Conservation (phyloP, 805 yeast genomes). For the Yamadazyma sp. region DNA sequence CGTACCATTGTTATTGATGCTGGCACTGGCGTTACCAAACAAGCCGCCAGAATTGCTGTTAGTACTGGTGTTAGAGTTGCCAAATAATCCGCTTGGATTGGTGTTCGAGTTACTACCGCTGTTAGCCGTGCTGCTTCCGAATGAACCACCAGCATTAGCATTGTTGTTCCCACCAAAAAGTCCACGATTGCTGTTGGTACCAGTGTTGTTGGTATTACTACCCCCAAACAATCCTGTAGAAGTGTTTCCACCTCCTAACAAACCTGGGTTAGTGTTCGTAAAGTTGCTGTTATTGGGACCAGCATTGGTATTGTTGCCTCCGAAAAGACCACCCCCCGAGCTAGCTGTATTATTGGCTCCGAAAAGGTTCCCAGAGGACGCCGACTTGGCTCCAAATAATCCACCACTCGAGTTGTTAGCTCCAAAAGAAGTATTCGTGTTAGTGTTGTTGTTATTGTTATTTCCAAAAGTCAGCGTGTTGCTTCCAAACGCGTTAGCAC, state of each 20-base stretch:
- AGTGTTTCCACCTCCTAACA: conserved; percentile 2
- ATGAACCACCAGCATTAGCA: conserved; percentile 12
- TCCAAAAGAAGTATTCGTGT: not conserved
- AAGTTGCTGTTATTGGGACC: not conserved
- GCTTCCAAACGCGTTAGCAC: conserved; percentile 1
- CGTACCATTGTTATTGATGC: conserved; percentile 18
- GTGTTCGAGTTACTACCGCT: conserved; percentile 21
- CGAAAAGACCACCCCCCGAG: conserved; percentile 13
- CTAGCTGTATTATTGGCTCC: conserved; percentile 4
- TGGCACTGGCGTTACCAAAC: conserved; percentile 19
- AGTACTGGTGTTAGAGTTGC: too few species aligned
- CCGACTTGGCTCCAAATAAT: conserved; percentile 2
- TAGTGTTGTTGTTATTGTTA: conserved; percentile 2
- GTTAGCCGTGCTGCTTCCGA: too few species aligned
- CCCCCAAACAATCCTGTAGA: conserved; percentile 20
- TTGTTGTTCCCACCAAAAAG: conserved; percentile 21
- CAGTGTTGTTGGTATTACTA: conserved; percentile 8
- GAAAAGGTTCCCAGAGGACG: conserved; percentile 5
- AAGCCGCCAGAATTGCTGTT: conserved; percentile 18
- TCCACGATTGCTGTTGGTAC: conserved; percentile 16
- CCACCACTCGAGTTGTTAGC: not conserved
- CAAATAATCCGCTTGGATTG: conserved; percentile 12
- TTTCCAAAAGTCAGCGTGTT: not conserved
- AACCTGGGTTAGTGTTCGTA: not conserved
- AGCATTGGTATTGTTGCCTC: conserved; percentile 1